Conservation (phyloP, 2,329 filamentous ascomycete genomes). For the Leptographium flavum region DNA sequence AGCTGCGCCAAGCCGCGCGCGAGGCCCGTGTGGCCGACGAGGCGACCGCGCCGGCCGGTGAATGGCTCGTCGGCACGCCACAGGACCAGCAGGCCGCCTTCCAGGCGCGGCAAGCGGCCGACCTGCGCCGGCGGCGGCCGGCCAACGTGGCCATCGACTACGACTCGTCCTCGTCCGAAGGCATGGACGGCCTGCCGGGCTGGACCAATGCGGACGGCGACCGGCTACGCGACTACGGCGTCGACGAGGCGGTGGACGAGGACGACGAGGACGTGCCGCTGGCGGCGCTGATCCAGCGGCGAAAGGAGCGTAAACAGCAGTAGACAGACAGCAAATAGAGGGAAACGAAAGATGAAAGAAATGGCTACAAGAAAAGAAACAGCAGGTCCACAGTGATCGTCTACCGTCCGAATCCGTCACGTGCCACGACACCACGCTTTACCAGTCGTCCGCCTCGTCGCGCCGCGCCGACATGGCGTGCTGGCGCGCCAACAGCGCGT, state of each 20-base stretch:
- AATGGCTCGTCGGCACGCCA: conserved; percentile 15
- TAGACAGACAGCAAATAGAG: neutral
- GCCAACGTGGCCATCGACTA: conserved; percentile 26
- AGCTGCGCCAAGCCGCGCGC: conserved; percentile 27
- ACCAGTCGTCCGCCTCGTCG: conserved; percentile 56
- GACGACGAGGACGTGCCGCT: conserved; percentile 48
- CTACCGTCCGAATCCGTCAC: too few relatives aligned
- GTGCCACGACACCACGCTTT: conserved; percentile 11
- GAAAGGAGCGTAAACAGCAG: conserved; percentile 11
- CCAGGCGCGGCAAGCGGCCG: conserved; percentile 31
- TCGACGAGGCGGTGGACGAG: conserved; percentile 57
- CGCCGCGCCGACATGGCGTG: conserved; percentile 60
- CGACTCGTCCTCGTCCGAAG: conserved; percentile 14
- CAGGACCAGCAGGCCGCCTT: conserved; percentile 36
- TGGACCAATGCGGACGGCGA: conserved; percentile 71
- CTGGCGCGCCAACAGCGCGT: conserved; percentile 64
- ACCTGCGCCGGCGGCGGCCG: conserved; percentile 22
- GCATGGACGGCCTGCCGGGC: conserved; percentile 34
- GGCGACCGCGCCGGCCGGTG: neutral
- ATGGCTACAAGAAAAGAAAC: conserved; percentile 1
- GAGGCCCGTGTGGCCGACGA: neutral
- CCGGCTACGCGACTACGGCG: conserved; percentile 59
- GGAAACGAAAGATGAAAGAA: neutral
- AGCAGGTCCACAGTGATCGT: too few relatives aligned
- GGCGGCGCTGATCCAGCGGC: conserved; percentile 46